Evolutionary conservation across 2,329 filamentous ascomycete genomes (phyloP).

Genomic region (Fusarium tuaranense): DNA sequence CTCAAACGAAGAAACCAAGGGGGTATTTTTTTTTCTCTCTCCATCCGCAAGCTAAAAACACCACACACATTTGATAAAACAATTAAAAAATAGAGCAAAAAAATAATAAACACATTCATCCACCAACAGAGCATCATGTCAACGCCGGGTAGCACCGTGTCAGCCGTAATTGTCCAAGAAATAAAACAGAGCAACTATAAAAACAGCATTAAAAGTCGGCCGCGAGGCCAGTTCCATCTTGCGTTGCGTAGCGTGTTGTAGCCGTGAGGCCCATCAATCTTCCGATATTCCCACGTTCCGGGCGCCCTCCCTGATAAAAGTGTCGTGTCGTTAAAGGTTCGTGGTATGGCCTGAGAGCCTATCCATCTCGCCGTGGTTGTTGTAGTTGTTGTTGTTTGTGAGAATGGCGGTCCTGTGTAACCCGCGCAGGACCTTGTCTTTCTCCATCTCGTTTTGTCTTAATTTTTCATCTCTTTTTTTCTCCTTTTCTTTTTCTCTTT

Average conservation of each 20-base stretch:
- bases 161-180: constrained; percentile 13
- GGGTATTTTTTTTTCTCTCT: constrained; percentile 41
- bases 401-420: constrained; percentile 45
- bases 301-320: constrained; percentile 32
- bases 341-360: constrained; percentile 21
- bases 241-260: constrained; percentile 36
- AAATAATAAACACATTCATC: constrained; percentile 10
- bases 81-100: constrained; percentile 8
- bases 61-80: constrained; percentile 23
- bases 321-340: constrained; percentile 22
- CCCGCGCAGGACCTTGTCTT: constrained; percentile 43
- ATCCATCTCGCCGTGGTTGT: constrained; percentile 12
- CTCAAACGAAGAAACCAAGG: constrained; percentile 28
- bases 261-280: constrained; percentile 47
- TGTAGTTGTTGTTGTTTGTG: constrained; percentile 3
- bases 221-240: constrained; percentile 47
- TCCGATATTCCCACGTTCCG: constrained; percentile 40
- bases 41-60: constrained; percentile 34
- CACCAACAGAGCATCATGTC: constrained; percentile 23
- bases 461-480: constrained; percentile 28
- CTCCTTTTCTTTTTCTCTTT: constrained; percentile 13
- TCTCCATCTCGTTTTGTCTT: constrained; percentile 29
- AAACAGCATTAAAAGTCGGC: constrained; percentile 41
- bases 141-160: constrained; percentile 39
- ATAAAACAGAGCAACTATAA: constrained; percentile 14